Base-by-base conservation (phyloP, 1,139 yeast species). In the Candida albicans region DNA sequence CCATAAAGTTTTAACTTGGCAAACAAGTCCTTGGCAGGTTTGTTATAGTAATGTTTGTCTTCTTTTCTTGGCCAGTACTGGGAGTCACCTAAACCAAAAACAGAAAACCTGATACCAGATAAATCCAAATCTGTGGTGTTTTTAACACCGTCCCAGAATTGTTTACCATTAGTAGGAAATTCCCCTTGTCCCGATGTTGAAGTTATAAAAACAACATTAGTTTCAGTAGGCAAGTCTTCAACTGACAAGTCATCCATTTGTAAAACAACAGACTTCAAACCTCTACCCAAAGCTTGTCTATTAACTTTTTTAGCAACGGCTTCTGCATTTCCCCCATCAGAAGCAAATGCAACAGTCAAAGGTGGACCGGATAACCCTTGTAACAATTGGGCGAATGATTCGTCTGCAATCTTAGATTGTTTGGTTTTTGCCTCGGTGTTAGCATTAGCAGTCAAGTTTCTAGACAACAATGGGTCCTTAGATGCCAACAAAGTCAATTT, bases 161-260 rank as follows among this genome's bases (percentile, higher is more conserved):
- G 78, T 57, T 91, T 88, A 66, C 97, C 98, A 62, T 90, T 93
- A 55, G 89, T 93, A 37, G 98, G 97, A 70, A 91, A 84, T 67
- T 91, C 98, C 75, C 98, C 98, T 74, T 91, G 98, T 52, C 98
- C 98, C 7, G 96, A 91, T 41, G 98, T 91, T 4, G 97, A 88
- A 24, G 93, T 75, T 41, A 91, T 75, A 54, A 91, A 85, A 13
- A 88, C 82, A 48, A 91, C 78, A 62, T 89, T 88, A 49, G 87
- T 87, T 64, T 88, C 96, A 40, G 79, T 75, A 30, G 89, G 81
- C 48, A 91, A 73, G 52, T 89, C 96, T 57, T 89, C 96, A 39
- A 86, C 61, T 3, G 89, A 78, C 49, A 85, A 68, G 54, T 90
- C 96, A 64, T 91, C 97, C 89, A 91, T 87, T 4, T 95, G 81